Evolutionary conservation across 2,329 filamentous ascomycete species (phyloP), one percentile per base, ranked within the genome.

Genomic region (Nothophoma quercina): DNA sequence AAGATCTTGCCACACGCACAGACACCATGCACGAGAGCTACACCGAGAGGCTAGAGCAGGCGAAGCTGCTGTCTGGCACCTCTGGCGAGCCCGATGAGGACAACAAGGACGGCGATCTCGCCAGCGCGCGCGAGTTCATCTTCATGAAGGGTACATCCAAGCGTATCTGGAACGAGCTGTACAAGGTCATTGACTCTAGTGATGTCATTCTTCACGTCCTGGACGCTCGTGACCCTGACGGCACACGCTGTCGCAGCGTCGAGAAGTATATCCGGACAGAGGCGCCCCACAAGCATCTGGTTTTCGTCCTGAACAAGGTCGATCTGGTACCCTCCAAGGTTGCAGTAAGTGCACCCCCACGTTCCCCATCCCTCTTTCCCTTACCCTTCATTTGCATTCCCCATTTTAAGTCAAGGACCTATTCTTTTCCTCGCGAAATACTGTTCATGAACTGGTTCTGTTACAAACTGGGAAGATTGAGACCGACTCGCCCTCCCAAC

Each of bases 401-500:
- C 88, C 90, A 86, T 82, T 83, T 92, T 95, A 96, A 95, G 93
- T 96, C 90, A 90, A 88, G 88, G 81, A 85, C 81, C 82, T 85
- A 84, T 86, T 87, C 85, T 78, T 81, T 72, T 79, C 73, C 52
- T 55, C 52, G 52, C 34, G 46, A 51, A 50, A 55, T 41, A 32
- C 12, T 76, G 82, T 55, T 83, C 75, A 87, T 95, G 90, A 88
- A 88, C 87, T 85, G 81, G 78, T 78, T 91, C 93, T 96, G 95
- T 99, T 99, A 99, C 90, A 91, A 89, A 89, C 86, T 91, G 97
- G 95, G 95, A 88, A 98, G 85, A 99, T 87, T 76, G 81, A 97
- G 82, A 82, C 82, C 81, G 79, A 83, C 87, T 89, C 88, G 85
- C 83, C 81, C 80, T 80, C 68, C 63, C 76, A 79, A 78, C 76